These are phyloP conservation scores for Malus hybrid DNA, from an alignment of 331 rosid species.

Conservation along the genomic window DNA sequence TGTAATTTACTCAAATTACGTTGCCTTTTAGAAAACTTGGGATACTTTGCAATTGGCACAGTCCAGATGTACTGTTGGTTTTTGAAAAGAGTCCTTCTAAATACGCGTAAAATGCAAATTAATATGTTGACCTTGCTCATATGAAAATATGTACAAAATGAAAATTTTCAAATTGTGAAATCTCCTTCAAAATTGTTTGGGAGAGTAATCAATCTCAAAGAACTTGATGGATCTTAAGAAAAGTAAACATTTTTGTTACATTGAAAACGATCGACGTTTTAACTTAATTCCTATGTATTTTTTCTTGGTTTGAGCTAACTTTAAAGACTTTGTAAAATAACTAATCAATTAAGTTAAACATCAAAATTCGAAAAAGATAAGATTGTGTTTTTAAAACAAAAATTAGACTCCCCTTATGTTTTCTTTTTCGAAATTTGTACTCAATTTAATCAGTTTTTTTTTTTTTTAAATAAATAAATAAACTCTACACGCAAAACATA, in stretches of 20 bases:
- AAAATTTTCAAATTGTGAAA: too few relatives aligned
- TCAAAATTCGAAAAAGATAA: too few relatives aligned
- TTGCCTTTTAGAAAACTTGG: background rate
- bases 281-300: background rate
- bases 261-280: background rate
- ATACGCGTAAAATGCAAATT: too few relatives aligned
- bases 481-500: background rate
- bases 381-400: too few relatives aligned
- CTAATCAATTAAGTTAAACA: too few relatives aligned
- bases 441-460: too few relatives aligned
- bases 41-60: background rate
- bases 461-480: background rate
- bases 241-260: background rate
- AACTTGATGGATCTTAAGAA: background rate
- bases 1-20: too few relatives aligned
- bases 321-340: too few relatives aligned
- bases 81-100: background rate
- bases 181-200: background rate
- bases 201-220: background rate
- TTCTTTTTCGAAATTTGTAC: too few relatives aligned
- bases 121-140: too few relatives aligned
- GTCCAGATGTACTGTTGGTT: background rate
- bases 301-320: background rate
- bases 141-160: too few relatives aligned
- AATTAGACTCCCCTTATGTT: too few relatives aligned